These are phyloP conservation scores for Raddia distichophylla DNA, from an alignment of 176 grass and related monocot species.

Conservation along the genomic window DNA sequence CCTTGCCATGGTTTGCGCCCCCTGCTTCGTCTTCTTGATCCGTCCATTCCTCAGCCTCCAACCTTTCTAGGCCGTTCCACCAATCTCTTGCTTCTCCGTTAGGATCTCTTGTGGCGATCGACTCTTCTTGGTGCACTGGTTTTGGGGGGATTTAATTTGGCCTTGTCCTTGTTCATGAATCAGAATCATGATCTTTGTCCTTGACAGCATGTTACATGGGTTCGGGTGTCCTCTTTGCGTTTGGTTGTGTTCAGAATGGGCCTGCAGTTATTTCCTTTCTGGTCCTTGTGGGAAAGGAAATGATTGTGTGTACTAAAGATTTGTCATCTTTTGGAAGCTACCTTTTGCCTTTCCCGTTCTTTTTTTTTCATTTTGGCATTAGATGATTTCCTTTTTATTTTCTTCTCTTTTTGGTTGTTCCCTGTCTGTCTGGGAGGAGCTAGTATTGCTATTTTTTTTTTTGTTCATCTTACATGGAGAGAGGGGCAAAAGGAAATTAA, in stretches of 20 bases:
- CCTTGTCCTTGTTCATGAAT: neutral
- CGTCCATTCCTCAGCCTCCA: neutral
- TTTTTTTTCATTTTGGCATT: neutral
- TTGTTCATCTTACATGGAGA: neutral
- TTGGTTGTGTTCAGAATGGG: neutral
- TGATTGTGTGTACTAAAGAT: neutral
- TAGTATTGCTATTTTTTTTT: neutral
- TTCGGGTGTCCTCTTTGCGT: neutral
- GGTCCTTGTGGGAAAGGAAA: neutral
- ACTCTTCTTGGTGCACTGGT: too few species aligned
- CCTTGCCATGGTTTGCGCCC: conserved; percentile 55
- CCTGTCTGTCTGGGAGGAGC: neutral
- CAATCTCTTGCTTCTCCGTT: neutral
- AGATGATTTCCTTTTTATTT: neutral
- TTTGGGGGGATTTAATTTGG: neutral
- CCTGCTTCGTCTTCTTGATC: neutral
- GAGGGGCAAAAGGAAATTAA: neutral
- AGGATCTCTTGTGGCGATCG: neutral
- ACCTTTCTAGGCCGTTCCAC: neutral
- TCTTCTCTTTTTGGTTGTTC: neutral
- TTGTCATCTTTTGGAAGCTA: neutral
- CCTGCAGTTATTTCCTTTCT: neutral
- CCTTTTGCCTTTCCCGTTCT: neutral
- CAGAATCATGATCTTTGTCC: neutral
- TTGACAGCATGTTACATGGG: neutral